Conservation (phyloP, 2,329 filamentous ascomycete genomes). For the Scytalidium sp. region DNA sequence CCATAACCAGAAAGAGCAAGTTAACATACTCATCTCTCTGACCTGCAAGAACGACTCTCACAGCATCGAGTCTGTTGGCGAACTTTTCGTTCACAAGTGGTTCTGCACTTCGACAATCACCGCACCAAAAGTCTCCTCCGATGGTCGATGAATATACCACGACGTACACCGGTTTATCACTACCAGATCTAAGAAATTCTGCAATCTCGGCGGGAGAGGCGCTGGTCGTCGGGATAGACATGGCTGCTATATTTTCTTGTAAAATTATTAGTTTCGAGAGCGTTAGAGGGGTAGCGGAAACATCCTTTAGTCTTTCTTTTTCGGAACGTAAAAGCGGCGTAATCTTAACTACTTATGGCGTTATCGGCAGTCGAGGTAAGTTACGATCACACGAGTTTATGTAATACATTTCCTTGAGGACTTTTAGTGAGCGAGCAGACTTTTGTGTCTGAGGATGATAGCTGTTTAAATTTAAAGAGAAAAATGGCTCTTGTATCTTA, state of each 20-base stretch:
- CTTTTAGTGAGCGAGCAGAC: no score
- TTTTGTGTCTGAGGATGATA: no score
- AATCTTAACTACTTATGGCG: no score
- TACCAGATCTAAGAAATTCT: slow-evolving; percentile 11
- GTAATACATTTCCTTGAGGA: no score
- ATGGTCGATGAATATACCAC: slow-evolving; percentile 22
- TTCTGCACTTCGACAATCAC: slow-evolving; percentile 24
- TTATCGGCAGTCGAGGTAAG: no score
- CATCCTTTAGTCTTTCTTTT: no score
- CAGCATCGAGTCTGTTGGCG: slow-evolving; percentile 9
- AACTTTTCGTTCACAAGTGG: slow-evolving; percentile 21
- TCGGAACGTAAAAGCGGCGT: no score
- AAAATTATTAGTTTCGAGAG: neutral
- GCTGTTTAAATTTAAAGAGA: no score
- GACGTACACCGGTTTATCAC: slow-evolving; percentile 16
- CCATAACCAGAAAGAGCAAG: neutral
- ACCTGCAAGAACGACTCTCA: slow-evolving; percentile 20
- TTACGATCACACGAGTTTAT: no score
- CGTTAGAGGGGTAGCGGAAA: neutral
- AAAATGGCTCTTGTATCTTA: no score
- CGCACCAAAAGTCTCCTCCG: slow-evolving; percentile 22
- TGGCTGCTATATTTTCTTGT: neutral
- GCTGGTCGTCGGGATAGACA: neutral
- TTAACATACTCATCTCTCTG: slow-evolving; percentile 16
- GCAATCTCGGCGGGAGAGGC: slow-evolving; percentile 11